phyloP scores from a whole-genome alignment of 805 yeast genomes.

The Nakazawaea molendinolei region DNA sequence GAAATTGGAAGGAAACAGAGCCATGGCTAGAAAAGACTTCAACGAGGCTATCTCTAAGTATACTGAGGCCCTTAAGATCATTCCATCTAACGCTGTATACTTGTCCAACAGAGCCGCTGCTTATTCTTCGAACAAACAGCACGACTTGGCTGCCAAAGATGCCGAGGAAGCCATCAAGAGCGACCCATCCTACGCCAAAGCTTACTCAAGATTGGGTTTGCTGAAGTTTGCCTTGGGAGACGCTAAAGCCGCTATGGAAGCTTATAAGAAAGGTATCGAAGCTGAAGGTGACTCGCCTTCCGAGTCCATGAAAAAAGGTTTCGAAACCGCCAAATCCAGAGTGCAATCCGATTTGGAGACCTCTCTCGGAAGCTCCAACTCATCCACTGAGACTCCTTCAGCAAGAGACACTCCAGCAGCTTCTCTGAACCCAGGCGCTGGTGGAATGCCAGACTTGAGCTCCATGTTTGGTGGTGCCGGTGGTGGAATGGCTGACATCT shows the following conservation, averaged over 20 bases:
- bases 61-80: conserved; percentile 68
- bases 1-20: conserved; percentile 84
- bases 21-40: conserved; percentile 74
- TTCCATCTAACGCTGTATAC: conserved; percentile 74
- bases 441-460: conserved; percentile 66
- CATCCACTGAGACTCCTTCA: conserved; percentile 11
- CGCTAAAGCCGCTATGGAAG: conserved; percentile 81
- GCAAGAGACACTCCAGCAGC: conserved; percentile 18
- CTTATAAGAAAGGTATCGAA: conserved; percentile 82
- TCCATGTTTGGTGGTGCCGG: conserved; percentile 64
- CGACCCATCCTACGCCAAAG: conserved; percentile 81
- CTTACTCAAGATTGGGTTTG: conserved; percentile 90
- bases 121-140: conserved; percentile 69
- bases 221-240: conserved; percentile 95
- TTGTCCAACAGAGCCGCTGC: conserved; percentile 97
- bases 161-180: conserved; percentile 75
- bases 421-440: conserved; percentile 22
- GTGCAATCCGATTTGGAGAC: conserved; percentile 66
- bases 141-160: conserved; percentile 73
- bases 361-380: no score
- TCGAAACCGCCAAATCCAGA: conserved; percentile 86
- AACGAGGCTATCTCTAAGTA: conserved; percentile 68
- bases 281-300: conserved; percentile 80
- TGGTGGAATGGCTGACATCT: conserved; percentile 59
- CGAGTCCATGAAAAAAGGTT: conserved; percentile 88